Conservation (phyloP, 345 rosid species). For the Toxicodendron radicans region DNA sequence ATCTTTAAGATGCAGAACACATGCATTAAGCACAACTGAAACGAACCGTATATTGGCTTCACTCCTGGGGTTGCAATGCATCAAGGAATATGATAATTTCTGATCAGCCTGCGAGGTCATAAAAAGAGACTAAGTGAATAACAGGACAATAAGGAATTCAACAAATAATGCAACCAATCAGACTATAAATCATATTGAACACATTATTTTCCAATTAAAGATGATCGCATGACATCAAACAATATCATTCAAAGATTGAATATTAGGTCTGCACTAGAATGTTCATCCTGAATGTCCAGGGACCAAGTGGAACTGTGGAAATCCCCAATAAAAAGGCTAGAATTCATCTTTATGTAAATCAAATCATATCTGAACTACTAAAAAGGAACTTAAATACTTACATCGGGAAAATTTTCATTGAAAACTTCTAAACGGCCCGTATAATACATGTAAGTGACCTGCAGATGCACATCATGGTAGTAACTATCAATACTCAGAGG, state of each 20-base stretch:
- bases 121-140: constrained; percentile 13
- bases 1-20: constrained; percentile 20
- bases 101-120: constrained; percentile 76
- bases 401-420: constrained; percentile 93
- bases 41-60: constrained; percentile 81
- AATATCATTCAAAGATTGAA: background rate
- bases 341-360: background rate
- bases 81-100: constrained; percentile 85
- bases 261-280: background rate
- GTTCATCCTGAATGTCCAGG: background rate
- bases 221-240: background rate
- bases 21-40: constrained; percentile 26
- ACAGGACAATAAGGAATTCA: background rate
- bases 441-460: constrained; percentile 99
- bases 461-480: constrained; percentile 20
- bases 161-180: background rate
- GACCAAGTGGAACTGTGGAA: background rate
- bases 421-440: constrained; percentile 97
- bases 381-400: constrained; percentile 39
- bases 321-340: background rate
- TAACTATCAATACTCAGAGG: constrained; percentile 2
- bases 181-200: background rate
- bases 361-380: background rate
- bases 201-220: background rate
- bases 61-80: constrained; percentile 62